phyloP scores from a whole-genome alignment of 352 stramenopile species.

The Phytophthora pinifolia region DNA sequence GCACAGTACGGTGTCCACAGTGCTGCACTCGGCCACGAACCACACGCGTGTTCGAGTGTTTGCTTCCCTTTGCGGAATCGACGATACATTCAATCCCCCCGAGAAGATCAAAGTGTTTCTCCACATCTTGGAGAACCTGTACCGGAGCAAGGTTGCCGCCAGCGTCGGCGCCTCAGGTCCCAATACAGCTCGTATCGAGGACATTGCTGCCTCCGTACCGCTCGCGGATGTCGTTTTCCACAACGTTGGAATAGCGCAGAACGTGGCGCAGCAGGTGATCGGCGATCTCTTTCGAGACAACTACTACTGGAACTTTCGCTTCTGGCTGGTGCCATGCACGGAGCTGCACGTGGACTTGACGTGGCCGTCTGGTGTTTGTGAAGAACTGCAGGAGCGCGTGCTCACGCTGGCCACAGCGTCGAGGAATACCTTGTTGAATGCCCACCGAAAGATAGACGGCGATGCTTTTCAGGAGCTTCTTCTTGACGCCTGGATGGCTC shows the following conservation, averaged over 20 bases:
- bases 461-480: constrained; percentile 73
- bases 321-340: constrained; percentile 59
- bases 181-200: constrained; percentile 29
- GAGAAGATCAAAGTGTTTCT: constrained; percentile 74
- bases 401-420: constrained; percentile 42
- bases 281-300: constrained; percentile 71
- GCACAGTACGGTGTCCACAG: constrained; percentile 47
- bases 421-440: constrained; percentile 54
- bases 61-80: constrained; percentile 57
- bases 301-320: constrained; percentile 81
- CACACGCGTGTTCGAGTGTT: constrained; percentile 62
- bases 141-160: constrained; percentile 51
- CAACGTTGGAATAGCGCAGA: constrained; percentile 62
- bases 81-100: constrained; percentile 60
- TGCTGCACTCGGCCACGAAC: constrained; percentile 46
- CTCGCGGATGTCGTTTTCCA: constrained; percentile 67
- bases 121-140: constrained; percentile 60
- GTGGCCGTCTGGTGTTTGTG: constrained; percentile 49
- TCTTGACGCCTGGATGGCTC: constrained; percentile 61
- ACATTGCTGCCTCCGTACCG: constrained; percentile 20
- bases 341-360: constrained; percentile 56
- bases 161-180: constrained; percentile 18
- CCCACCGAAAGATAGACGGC: constrained; percentile 70
- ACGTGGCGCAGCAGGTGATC: constrained; percentile 56
- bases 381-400: constrained; percentile 66